Evolutionary conservation across 257 asterid genomes (phyloP), one percentile per base, ranked within the genome.

Genomic region (Ilex aquifolium): DNA sequence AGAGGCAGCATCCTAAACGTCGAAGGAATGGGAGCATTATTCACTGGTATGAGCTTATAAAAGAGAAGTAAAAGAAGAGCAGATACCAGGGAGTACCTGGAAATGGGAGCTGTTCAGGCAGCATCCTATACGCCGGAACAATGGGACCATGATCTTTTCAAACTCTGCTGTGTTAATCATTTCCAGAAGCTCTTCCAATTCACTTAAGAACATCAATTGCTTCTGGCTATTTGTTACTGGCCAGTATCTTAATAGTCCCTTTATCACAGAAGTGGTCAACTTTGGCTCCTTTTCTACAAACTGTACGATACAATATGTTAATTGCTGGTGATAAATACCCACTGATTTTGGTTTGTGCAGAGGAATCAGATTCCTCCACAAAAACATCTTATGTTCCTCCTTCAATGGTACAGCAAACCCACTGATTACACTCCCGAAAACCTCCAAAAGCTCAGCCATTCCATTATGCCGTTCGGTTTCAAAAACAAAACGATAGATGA

Each of bases 371-470:
- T 78, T 80, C 62, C 66, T 72, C 13, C 69, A 61, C 60, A 79
- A 61, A 69, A 79, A 69, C 57, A 69, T 44, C 65, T 67, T 71
- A 57, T 74, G 83, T 57, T 78, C 83, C 63, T 78, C 83, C 70
- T 78, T 78, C 63, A 78, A 48, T 31, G 83, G 83, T 59, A 78
- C 68, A 52, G 83, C 83, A 60, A 78, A 78, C 36, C 83, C 84
- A 56, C 76, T 72, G 56, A 79, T 75, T 62, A 79, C 78, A 72
- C 84, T 79, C 44, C 84, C 81, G 4, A 79, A 79, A 42, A 79
- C 78, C 67, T 79, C 84, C 57, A 79, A 62, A 7, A 79, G 65
- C 66, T 75, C 80, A 0, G 83, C 70, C 50, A 78, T 68, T 36
- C 83, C 83, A 31, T 78, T 74, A 66, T 78, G 83, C 65, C 81